phyloP scores from a whole-genome alignment of 306 rosid genomes.

The Dryas octopetala region DNA sequence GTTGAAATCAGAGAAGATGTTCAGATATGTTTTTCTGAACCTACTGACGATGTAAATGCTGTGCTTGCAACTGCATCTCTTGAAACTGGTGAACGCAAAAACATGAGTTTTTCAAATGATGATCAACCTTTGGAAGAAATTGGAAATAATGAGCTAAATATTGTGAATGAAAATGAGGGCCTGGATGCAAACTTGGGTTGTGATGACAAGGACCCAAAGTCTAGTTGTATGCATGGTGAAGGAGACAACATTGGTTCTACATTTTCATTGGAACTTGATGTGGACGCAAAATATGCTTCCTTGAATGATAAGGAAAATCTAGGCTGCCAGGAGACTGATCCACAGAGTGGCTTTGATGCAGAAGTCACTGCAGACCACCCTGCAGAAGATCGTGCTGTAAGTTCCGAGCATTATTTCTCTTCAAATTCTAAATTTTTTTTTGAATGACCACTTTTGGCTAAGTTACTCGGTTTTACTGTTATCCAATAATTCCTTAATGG shows the following conservation, averaged over 20 bases:
- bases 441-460: not conserved
- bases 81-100: slow-evolving; percentile 47
- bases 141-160: slow-evolving; percentile 35
- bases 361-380: slow-evolving; percentile 45
- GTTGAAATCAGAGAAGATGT: slow-evolving; percentile 40
- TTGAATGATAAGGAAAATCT: slow-evolving; percentile 45
- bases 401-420: slow-evolving; percentile 37
- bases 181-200: slow-evolving; percentile 41
- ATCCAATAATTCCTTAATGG: not conserved
- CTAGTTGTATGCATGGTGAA: slow-evolving; percentile 39
- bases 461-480: not conserved
- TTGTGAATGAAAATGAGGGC: slow-evolving; percentile 48
- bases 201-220: slow-evolving; percentile 49
- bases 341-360: slow-evolving; percentile 34
- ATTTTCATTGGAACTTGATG: slow-evolving; percentile 36
- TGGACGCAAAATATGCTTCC: slow-evolving; percentile 47
- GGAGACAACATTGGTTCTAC: slow-evolving; percentile 37
- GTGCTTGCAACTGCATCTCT: slow-evolving; percentile 37
- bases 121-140: slow-evolving; percentile 42
- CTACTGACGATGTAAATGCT: slow-evolving; percentile 27
- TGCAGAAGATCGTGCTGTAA: slow-evolving; percentile 54
- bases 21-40: slow-evolving; percentile 41
- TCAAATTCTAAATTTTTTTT: not conserved
- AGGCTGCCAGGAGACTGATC: slow-evolving; percentile 46
- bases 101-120: slow-evolving; percentile 36